These are phyloP conservation scores for Dothiorella sarmentorum DNA, from an alignment of 2,329 filamentous ascomycete genomes.

Conservation along the genomic window DNA sequence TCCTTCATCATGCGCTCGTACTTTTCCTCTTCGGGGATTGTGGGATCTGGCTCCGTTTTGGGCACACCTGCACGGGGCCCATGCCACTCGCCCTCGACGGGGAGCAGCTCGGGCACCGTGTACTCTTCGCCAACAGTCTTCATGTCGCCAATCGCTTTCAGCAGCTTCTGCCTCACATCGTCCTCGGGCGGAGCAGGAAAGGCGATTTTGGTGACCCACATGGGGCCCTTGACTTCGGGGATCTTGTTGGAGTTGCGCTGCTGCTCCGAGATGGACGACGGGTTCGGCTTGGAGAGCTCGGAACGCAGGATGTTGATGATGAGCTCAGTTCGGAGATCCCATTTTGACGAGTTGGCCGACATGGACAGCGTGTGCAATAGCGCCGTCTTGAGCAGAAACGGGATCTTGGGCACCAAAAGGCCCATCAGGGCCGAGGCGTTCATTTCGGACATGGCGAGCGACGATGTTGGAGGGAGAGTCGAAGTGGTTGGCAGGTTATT, in stretches of 20 bases:
- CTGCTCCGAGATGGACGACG: slow-evolving; percentile 29
- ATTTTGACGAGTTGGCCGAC: slow-evolving; percentile 69
- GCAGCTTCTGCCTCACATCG: slow-evolving; percentile 55
- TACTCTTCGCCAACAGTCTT: slow-evolving; percentile 39
- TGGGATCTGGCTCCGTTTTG: slow-evolving; percentile 50
- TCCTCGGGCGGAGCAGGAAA: slow-evolving; percentile 58
- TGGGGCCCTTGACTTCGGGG: slow-evolving; percentile 67
- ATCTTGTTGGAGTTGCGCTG: slow-evolving; percentile 64
- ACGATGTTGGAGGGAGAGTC: neutral
- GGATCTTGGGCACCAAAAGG: slow-evolving; percentile 44
- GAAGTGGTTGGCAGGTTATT: neutral
- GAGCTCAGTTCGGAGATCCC: slow-evolving; percentile 73
- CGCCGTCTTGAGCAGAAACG: slow-evolving; percentile 60
- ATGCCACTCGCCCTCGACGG: slow-evolving; percentile 73
- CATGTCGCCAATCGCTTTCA: slow-evolving; percentile 56
- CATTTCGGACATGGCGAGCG: slow-evolving; percentile 24
- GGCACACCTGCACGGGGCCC: slow-evolving; percentile 60
- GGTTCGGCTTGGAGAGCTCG: slow-evolving; percentile 29
- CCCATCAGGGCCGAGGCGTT: slow-evolving; percentile 34
- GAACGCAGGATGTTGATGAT: slow-evolving; percentile 66
- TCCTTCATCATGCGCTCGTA: slow-evolving; percentile 67
- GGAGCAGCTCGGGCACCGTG: slow-evolving; percentile 50
- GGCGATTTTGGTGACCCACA: slow-evolving; percentile 75
- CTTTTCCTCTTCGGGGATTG: slow-evolving; percentile 59
- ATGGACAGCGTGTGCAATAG: slow-evolving; percentile 63